Base-by-base conservation (phyloP, 371 early-diverging fungal species). In the Sporodiniella umbellata region DNA sequence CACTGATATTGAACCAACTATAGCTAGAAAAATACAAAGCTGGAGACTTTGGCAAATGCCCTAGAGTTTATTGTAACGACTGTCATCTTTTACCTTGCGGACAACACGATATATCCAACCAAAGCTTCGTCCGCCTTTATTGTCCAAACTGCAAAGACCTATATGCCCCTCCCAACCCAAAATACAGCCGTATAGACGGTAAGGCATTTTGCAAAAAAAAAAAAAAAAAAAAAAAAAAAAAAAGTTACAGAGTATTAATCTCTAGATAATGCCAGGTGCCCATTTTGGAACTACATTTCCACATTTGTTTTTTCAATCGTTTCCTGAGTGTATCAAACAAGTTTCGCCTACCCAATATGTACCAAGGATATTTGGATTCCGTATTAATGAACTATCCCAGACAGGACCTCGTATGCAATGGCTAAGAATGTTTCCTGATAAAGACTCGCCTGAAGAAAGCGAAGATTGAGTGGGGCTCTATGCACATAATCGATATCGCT, bases 251-350 rank as follows among this genome's bases (percentile, higher is more conserved):
- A 7, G 15, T 47, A 8, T 46, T 42, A 10, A n/a, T 18, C 17
- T 14, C 40, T 25, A 30, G 28, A 12, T 26, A 22, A 25, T 56
- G n/a, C n/a, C n/a, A 86, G 81, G 98, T 33, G 92, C 96, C 21
- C 92, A 89, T 62, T 99, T 98, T 80, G 98, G 98, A 17, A 89
- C 91, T 6, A 90, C 96, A 8, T 95, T 98, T 71, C 89, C 96
- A 22, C 93, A 95, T 64, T 78, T 98, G 60, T 83, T 98, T 51
- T 80, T 94, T 58, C 79, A 92, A 54, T 77, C 86, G 14, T 92
- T 89, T 68, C 87, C 92, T 14, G 81, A 93, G 30, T 61, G 82
- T 14, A 65, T 83, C 30, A 89, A 87, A 18, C 45, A 42, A 6
- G 53, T 65, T 19, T 62, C 60, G 15, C 64, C 68, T 12, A 55